A percentile compares a stretch with the other conserved stretches of the same genome.
Evolutionary conservation across 2,329 filamentous ascomycete species (phyloP).

Genomic region (Alternaria gansuensis): DNA sequence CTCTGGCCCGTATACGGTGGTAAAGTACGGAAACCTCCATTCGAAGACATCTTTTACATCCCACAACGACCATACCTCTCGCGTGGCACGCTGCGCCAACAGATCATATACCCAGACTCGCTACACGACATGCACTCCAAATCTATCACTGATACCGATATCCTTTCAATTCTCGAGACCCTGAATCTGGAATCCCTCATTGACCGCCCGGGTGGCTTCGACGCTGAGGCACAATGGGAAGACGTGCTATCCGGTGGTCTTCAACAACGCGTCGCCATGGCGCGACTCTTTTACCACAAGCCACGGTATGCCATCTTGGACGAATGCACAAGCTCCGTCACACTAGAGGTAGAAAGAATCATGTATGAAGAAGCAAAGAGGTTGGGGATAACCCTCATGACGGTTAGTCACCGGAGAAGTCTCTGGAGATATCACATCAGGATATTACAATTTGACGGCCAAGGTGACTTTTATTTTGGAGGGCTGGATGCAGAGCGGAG

Average conservation of each 20-base stretch:
- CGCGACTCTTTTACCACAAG: constrained; percentile 89
- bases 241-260: constrained; percentile 91
- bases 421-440: constrained; percentile 96
- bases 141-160: constrained; percentile 81
- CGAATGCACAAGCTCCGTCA: constrained; percentile 96
- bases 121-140: constrained; percentile 86
- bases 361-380: constrained; percentile 98
- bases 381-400: constrained; percentile 94
- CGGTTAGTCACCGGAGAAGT: constrained; percentile 87
- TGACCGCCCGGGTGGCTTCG: constrained; percentile 82
- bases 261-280: constrained; percentile 97
- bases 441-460: constrained; percentile 96
- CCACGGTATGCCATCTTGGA: constrained; percentile 95
- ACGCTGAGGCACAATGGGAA: constrained; percentile 95
- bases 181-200: constrained; percentile 87
- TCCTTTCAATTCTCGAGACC: constrained; percentile 76
- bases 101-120: constrained; percentile 95
- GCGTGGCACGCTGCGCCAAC: constrained; percentile 89
- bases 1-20: constrained; percentile 98
- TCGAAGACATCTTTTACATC: constrained; percentile 96
- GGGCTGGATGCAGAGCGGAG: constrained; percentile 86
- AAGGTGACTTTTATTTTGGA: constrained; percentile 90
- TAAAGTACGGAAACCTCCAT: constrained; percentile 87
- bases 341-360: constrained; percentile 88
- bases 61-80: constrained; percentile 94